Percentiles rank a stretch among this genome's conserved stretches.
phyloP scores from a whole-genome alignment of 345 rosid genomes.

The Dimocarpus longan region DNA sequence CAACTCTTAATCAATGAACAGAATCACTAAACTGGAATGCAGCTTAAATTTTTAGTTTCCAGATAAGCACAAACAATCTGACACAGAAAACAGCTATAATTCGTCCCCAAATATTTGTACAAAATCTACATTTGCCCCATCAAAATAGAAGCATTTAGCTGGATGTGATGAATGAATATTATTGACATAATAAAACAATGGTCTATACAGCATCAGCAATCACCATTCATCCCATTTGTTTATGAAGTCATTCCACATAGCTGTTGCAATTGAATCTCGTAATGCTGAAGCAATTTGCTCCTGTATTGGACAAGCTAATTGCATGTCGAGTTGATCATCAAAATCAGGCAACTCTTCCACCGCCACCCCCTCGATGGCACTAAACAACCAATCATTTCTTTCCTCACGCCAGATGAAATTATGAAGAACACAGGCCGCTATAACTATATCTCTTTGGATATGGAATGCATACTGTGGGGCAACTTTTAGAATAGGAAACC shows the following conservation, averaged over 20 bases:
- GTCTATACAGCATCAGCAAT: conserved; percentile 9
- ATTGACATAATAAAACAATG: neutral
- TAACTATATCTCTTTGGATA: conserved; percentile 84
- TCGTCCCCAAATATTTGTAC: neutral
- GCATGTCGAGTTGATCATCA: conserved; percentile 60
- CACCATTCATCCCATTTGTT: conserved; percentile 71
- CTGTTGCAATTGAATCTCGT: conserved; percentile 59
- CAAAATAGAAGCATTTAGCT: neutral
- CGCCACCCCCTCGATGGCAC: conserved; percentile 33
- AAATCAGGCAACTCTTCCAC: conserved; percentile 45
- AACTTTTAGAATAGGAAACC: conserved; percentile 77
- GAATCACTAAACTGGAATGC: too few species aligned
- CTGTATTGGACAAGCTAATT: conserved; percentile 47
- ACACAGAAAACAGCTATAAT: neutral
- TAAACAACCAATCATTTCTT: conserved; percentile 74
- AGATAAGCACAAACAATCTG: neutral
- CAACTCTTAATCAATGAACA: too few species aligned
- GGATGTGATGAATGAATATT: neutral
- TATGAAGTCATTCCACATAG: conserved; percentile 80
- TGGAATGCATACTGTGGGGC: conserved; percentile 71
- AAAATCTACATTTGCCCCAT: neutral
- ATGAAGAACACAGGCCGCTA: conserved; percentile 76
- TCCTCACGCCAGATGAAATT: conserved; percentile 67
- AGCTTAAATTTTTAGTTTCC: too few species aligned
- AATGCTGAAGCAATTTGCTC: conserved; percentile 52